Evolutionary conservation across 345 rosid genomes (phyloP), one percentile per base, ranked within the genome.

Genomic region (Gossypium ekmanianum): DNA sequence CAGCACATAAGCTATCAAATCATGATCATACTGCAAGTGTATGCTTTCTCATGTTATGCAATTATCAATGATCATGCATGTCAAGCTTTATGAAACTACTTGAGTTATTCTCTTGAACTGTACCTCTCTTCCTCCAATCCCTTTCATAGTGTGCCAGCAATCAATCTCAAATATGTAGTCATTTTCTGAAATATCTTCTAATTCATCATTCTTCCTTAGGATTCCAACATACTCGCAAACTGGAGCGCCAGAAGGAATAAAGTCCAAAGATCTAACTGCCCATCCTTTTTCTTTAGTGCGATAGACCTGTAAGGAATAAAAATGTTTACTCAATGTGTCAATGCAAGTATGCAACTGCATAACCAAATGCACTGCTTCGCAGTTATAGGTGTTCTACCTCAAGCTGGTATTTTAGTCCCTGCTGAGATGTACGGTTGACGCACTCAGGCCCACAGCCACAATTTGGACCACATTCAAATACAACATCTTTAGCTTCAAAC

Each of bases 201-300:
- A 39, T 52, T 87, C 92, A 50, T 83, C 85, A 3, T 81, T 82
- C 73, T 79, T 86, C 72, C 71, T 83, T 41, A 90, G 82, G 50
- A 79, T 75, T 41, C 94, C 92, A 13, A 82, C 70, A 24, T 88
- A 90, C 80, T 90, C 94, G 3, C 92, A 87, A 16, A 90, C 83
- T 8, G 91, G 91, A 26, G 94, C 89, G 20, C 94, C 94, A 3
- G 90, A 77, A 50, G 88, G 91, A 59, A 88, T 88, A 54, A 85
- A 88, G 34, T 88, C 92, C 84, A 81, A 82, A 11, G 94, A 87
- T 76, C 92, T 79, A 43, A 88, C 91, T 61, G 87, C 94, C 94
- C 94, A 90, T 3, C 94, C 92, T 81, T 90, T 90, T 7, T 85
- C 78, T 61, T 79, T 80, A 29, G 92, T 84, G 45, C 83, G 84